Evolutionary conservation across 257 asterid species (phyloP).

Genomic region (Linderniella brevidens): DNA sequence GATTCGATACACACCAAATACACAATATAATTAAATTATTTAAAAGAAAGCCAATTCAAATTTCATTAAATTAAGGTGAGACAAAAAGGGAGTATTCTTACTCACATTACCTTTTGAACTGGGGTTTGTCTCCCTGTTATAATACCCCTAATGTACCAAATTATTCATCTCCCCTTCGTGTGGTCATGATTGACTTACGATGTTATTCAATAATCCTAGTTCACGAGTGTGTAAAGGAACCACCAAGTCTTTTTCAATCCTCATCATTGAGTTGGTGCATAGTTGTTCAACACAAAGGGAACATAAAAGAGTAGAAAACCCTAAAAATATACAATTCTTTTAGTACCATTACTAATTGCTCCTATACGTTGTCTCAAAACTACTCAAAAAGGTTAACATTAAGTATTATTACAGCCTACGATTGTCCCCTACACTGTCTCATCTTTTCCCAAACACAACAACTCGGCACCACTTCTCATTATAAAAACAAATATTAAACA

Average conservation of each 20-base stretch:
- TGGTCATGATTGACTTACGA: slow-evolving; percentile 34
- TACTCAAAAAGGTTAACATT: not conserved
- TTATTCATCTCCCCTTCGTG: slow-evolving; percentile 29
- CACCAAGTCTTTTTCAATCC: not conserved
- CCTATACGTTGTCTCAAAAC: no score
- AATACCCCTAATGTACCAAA: slow-evolving; percentile 12
- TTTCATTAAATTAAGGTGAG: no score
- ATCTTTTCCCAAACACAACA: slow-evolving; percentile 49
- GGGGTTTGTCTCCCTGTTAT: slow-evolving; percentile 39
- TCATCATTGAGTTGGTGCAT: not conserved
- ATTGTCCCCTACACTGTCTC: slow-evolving; percentile 65
- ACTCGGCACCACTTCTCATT: slow-evolving; percentile 34
- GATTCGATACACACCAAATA: no score
- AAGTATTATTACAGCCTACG: slow-evolving; percentile 20
- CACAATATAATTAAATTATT: no score
- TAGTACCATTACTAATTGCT: no score
- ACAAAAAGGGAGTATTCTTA: no score
- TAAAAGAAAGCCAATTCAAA: no score
- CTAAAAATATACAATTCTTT: no score
- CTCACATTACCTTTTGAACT: slow-evolving; percentile 18
- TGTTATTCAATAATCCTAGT: slow-evolving; percentile 19
- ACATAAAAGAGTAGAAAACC: no score
- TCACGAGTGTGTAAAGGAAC: no score
- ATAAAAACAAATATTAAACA: slow-evolving; percentile 19
- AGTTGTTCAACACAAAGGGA: not conserved